Evolutionary conservation across 768 basidiomycete species (phyloP).

Genomic region (Suillus subaureus): DNA sequence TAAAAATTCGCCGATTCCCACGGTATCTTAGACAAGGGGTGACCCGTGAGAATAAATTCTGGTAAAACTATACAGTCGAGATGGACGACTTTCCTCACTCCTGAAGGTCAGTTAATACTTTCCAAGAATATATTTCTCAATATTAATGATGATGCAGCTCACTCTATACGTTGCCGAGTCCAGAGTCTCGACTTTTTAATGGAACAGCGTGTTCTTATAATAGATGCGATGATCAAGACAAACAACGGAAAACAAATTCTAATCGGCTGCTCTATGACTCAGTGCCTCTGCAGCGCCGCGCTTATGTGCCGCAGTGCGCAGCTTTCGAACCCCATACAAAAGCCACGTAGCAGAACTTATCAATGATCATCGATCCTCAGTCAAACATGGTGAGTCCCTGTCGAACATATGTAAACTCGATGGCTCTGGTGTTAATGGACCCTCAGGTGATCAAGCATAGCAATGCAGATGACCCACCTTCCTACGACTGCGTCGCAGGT

Average conservation of each 20-base stretch:
- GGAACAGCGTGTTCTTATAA: not conserved
- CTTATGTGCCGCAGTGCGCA: constrained; percentile 21
- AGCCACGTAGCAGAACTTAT: not conserved
- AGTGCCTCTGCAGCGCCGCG: not conserved
- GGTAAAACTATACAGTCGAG: constrained; percentile 5
- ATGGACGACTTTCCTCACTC: too few species aligned
- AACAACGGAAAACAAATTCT: constrained; percentile 14
- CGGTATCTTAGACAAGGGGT: constrained; percentile 8
- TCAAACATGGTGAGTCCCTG: constrained; percentile 29
- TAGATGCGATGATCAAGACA: constrained; percentile 14
- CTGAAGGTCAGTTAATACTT: not conserved
- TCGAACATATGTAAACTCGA: not conserved
- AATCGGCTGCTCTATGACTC: constrained; percentile 17
- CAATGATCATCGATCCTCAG: constrained; percentile 29
- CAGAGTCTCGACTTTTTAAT: not conserved
- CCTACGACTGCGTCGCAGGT: constrained; percentile 46
- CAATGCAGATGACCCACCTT: constrained; percentile 44
- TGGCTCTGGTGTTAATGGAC: not conserved
- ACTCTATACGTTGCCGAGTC: too few species aligned
- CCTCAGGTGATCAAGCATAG: constrained; percentile 6
- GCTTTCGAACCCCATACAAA: constrained; percentile 8
- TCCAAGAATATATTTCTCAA: too few species aligned
- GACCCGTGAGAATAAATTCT: constrained; percentile 1
- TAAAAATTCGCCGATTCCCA: constrained; percentile 7
- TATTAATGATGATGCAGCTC: too few species aligned